These are phyloP conservation scores for Entomophthora muscae DNA, from an alignment of 371 early-diverging fungal genomes.

Conservation along the genomic window DNA sequence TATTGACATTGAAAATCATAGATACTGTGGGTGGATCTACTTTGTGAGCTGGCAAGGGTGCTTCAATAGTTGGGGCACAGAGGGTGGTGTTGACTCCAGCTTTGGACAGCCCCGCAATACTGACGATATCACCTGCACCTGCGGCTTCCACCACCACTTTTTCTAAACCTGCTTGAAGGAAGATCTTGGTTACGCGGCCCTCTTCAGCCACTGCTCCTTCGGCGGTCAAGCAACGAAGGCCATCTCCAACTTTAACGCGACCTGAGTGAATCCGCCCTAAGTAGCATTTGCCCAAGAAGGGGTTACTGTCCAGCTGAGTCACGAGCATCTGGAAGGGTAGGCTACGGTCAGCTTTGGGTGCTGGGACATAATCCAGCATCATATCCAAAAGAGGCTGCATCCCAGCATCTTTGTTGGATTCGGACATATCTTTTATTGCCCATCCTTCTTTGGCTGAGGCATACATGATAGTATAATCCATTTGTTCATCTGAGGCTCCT, in stretches of 20 bases:
- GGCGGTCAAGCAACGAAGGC: constrained; percentile 40
- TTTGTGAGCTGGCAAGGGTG: constrained; percentile 42
- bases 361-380: constrained; percentile 41
- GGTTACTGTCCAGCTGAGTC: constrained; percentile 57
- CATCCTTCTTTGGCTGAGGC: constrained; percentile 69
- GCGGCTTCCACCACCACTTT: constrained; percentile 45
- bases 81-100: constrained; percentile 59
- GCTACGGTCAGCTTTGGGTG: constrained; percentile 34
- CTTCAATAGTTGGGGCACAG: constrained; percentile 27
- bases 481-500: constrained; percentile 53
- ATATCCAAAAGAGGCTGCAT: constrained; percentile 46
- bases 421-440: constrained; percentile 31
- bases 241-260: constrained; percentile 39
- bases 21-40: constrained; percentile 67
- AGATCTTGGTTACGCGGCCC: constrained; percentile 46
- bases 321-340: constrained; percentile 57
- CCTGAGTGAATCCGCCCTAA: constrained; percentile 51
- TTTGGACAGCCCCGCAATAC: constrained; percentile 44
- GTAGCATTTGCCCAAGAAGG: constrained; percentile 59
- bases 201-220: constrained; percentile 34
- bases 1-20: constrained; percentile 60
- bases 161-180: constrained; percentile 45
- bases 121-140: constrained; percentile 69
- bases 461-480: constrained; percentile 47
- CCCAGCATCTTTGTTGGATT: constrained; percentile 17